Evolutionary conservation across 129 eudicot genomes (phyloP).

Genomic region (Artemisia argyi): DNA sequence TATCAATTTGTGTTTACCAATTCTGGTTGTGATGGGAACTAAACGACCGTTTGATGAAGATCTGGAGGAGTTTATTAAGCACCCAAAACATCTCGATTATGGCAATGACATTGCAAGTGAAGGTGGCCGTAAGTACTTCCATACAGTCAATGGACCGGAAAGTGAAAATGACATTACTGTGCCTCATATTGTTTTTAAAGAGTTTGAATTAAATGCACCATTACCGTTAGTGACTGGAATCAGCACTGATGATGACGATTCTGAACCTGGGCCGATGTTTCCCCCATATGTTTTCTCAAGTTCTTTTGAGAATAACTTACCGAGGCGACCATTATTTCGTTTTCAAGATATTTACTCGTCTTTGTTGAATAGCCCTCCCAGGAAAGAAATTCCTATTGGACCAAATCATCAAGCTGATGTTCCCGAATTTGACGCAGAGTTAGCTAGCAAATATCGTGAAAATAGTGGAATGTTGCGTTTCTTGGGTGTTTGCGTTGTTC

Average conservation of each 20-base stretch:
- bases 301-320: constrained; percentile 33
- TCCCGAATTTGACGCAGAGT: constrained; percentile 41
- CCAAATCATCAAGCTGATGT: constrained; percentile 61
- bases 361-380: constrained; percentile 45
- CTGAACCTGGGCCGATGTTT: constrained; percentile 32
- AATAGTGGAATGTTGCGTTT: constrained; percentile 17
- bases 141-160: constrained; percentile 15
- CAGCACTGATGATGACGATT: constrained; percentile 41
- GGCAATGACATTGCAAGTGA: constrained; percentile 34
- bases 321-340: constrained; percentile 35
- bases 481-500: constrained; percentile 43
- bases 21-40: constrained; percentile 53
- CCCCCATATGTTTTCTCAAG: constrained; percentile 39
- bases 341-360: constrained; percentile 49
- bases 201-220: constrained; percentile 47
- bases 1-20: constrained; percentile 17
- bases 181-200: constrained; percentile 39
- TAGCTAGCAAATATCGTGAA: constrained; percentile 12
- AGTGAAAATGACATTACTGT: constrained; percentile 29
- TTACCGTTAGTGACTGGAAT: constrained; percentile 49
- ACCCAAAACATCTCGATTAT: constrained; percentile 39
- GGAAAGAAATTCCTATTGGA: constrained; percentile 59
- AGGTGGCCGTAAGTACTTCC: constrained; percentile 15
- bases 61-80: constrained; percentile 49
- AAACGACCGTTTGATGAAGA: constrained; percentile 56